Conservation (phyloP, 2,329 filamentous ascomycete species). For the Teratosphaeria destructans region DNA sequence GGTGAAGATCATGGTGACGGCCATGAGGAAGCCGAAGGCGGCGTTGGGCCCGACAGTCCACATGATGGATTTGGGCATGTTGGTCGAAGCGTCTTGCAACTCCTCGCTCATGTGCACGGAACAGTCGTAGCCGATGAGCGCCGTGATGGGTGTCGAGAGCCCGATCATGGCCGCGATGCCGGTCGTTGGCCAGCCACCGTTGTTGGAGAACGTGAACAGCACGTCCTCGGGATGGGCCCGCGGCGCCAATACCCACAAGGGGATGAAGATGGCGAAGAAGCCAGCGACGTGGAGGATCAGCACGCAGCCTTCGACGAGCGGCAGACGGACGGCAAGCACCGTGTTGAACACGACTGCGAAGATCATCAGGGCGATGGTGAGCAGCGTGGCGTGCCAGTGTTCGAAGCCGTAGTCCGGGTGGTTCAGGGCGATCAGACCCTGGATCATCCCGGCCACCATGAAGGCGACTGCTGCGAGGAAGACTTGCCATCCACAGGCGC, state of each 20-base stretch:
- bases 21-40: slow-evolving; percentile 14
- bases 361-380: slow-evolving; percentile 20
- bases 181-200: slow-evolving; percentile 14
- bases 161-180: slow-evolving; percentile 35
- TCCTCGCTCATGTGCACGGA: slow-evolving; percentile 15
- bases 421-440: slow-evolving; percentile 6
- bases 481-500: neutral
- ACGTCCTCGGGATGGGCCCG: slow-evolving; percentile 9
- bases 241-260: slow-evolving; percentile 17
- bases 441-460: slow-evolving; percentile 40
- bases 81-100: slow-evolving; percentile 12
- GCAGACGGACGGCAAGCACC: slow-evolving; percentile 15
- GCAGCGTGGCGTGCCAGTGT: slow-evolving; percentile 33
- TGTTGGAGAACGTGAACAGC: slow-evolving; percentile 12
- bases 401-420: slow-evolving; percentile 3
- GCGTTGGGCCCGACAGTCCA: slow-evolving; percentile 15
- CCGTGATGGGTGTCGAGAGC: slow-evolving; percentile 20
- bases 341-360: slow-evolving; percentile 21
- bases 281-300: slow-evolving; percentile 27
- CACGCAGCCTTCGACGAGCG: slow-evolving; percentile 18
- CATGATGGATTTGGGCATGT: slow-evolving; percentile 13
- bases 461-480: neutral
- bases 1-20: slow-evolving; percentile 24
- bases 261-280: slow-evolving; percentile 19
- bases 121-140: slow-evolving; percentile 17